A percentile compares a stretch with the other conserved stretches of the same genome.
Evolutionary conservation across 495 filamentous ascomycete genomes (phyloP).

Genomic region (Cercophora scortea): DNA sequence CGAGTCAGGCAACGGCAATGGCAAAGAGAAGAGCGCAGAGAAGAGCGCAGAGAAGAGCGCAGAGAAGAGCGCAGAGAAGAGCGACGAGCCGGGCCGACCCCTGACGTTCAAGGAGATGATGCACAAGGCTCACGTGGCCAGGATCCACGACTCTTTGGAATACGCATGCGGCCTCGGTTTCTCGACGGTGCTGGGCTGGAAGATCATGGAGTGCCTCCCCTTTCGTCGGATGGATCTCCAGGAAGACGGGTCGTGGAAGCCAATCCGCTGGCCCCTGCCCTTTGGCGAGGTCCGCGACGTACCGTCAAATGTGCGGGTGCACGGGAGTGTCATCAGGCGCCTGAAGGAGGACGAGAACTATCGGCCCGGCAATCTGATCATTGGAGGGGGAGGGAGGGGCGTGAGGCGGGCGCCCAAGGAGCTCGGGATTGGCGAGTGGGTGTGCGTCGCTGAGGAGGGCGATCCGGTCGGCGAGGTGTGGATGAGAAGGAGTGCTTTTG

Average conservation of each 20-base stretch:
- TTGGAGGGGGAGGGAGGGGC: slow-evolving; percentile 73
- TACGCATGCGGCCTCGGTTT: slow-evolving; percentile 55
- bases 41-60: background rate
- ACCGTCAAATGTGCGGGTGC: slow-evolving; percentile 60
- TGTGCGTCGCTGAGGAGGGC: slow-evolving; percentile 51
- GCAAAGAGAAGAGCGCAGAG: background rate
- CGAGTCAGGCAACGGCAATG: background rate
- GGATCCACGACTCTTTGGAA: slow-evolving; percentile 67
- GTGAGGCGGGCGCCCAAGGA: slow-evolving; percentile 47
- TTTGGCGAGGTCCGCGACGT: slow-evolving; percentile 78
- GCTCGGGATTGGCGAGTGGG: slow-evolving; percentile 68
- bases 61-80: background rate
- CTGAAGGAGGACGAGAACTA: slow-evolving; percentile 61
- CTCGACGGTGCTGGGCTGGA: slow-evolving; percentile 62
- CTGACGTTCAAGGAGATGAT: slow-evolving; percentile 50
- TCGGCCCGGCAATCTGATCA: slow-evolving; percentile 72
- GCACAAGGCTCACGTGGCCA: slow-evolving; percentile 49
- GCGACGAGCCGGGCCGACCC: background rate
- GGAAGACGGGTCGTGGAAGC: slow-evolving; percentile 68
- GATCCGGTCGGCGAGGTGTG: slow-evolving; percentile 61
- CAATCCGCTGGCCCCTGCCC: slow-evolving; percentile 73
- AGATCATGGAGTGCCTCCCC: slow-evolving; percentile 73
- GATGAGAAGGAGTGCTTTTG: slow-evolving; percentile 25
- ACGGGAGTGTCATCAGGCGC: slow-evolving; percentile 64
- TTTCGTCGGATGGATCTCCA: slow-evolving; percentile 79